A percentile compares a stretch with the other conserved stretches of the same genome.
phyloP scores from a whole-genome alignment of 345 rosid genomes.

The Stellera chamaejasme region DNA sequence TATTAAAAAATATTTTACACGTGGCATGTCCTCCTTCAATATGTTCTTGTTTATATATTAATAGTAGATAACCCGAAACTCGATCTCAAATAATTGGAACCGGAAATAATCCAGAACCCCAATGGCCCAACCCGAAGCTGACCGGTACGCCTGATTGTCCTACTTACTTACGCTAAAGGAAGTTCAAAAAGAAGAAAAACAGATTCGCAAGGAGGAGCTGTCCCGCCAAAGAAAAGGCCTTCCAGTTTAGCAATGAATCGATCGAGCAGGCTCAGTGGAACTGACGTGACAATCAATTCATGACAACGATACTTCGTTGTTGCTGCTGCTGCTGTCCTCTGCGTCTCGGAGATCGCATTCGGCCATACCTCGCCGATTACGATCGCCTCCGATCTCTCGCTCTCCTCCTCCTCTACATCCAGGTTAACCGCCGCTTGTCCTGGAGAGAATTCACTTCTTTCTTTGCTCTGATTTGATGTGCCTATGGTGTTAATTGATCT shows the following conservation, averaged over 20 bases:
- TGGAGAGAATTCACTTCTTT: neutral
- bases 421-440: constrained; percentile 27
- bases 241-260: neutral
- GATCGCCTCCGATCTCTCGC: constrained; percentile 61
- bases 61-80: too few species aligned
- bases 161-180: neutral
- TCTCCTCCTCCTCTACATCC: constrained; percentile 68
- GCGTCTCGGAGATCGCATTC: constrained; percentile 39
- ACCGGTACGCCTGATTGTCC: too few species aligned
- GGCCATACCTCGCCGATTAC: constrained; percentile 57
- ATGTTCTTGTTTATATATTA: too few species aligned
- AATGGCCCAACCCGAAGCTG: too few species aligned
- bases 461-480: neutral
- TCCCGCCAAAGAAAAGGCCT: constrained; percentile 20
- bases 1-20: too few species aligned
- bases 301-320: constrained; percentile 24
- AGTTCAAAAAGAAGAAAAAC: neutral
- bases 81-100: too few species aligned
- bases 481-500: neutral
- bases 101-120: too few species aligned
- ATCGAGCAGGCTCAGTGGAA: too few species aligned
- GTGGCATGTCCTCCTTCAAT: too few species aligned
- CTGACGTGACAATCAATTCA: neutral
- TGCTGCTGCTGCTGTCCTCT: constrained; percentile 5
- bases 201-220: neutral